Evolutionary conservation across 2,329 filamentous ascomycete genomes (phyloP), one percentile per base, ranked within the genome.

Genomic region (Pseudogymnoascus sp.): DNA sequence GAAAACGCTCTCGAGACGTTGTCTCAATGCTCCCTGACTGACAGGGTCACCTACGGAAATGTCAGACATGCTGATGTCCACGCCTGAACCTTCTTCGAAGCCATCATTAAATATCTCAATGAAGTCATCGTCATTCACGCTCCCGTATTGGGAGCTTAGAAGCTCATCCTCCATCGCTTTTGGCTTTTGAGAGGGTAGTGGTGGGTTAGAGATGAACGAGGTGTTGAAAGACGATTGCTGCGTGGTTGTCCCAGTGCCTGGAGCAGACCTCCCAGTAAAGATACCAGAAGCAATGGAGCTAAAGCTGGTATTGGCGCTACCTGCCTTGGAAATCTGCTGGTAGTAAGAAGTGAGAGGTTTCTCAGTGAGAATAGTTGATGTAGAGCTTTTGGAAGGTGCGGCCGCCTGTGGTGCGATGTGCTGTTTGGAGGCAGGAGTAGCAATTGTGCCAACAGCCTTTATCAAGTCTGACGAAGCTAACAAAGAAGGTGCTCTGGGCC

Each of bases 61-160:
- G 9, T 32, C 47, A 2, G 28, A 6, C 47, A 54, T 54, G 6
- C 28, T 32, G 2, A 54, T 14, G 5, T 54, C 47, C 3, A 32
- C 28, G 2, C 47, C 47, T 2, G 47, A 54, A n/a, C n/a, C 32
- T 18, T 54, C 47, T 32, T 54, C 28, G 7, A 32, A 7, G 9
- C 32, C 28, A 5, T 32, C 47, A 20, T 66, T 64, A 5, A 47
- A 57, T 6, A 62, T 38, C 16, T 59, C 58, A 8, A 41, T 62
- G 2, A 67, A 50, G 2, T 28, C 60, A 39, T 57, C 62, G 22
- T 70, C 68, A 18, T 68, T 66, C 30, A 66, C 67, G 34, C 65
- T 66, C 22, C 61, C 64, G 6, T 58, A 63, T 30, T 68, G 63
- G 4, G 67, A 69, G 22, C 65, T 66, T 28, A 60, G 35, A 9